phyloP scores from a whole-genome alignment of 495 filamentous ascomycete genomes.

The Tetracladium marchalianum region DNA sequence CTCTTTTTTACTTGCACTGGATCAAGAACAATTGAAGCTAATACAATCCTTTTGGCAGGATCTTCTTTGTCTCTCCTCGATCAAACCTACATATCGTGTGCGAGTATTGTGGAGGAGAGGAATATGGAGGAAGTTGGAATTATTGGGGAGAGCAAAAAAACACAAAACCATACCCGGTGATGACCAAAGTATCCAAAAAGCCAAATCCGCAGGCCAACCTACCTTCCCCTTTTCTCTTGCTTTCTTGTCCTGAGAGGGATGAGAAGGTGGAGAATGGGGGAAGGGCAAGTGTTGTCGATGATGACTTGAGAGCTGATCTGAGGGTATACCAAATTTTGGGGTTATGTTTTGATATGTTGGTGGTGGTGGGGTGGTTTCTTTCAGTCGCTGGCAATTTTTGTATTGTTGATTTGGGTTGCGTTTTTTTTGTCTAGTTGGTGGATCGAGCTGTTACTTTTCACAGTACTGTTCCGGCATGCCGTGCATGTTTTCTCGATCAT shows the following conservation, averaged over 20 bases:
- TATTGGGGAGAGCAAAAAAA: background rate
- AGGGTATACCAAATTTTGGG: slow-evolving; percentile 27
- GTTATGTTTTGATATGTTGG: too few species aligned
- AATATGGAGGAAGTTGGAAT: background rate
- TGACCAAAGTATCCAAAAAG: slow-evolving; percentile 52
- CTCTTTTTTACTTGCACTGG: slow-evolving; percentile 1
- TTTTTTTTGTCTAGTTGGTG: too few species aligned
- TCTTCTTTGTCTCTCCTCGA: too few species aligned
- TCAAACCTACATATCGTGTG: too few species aligned
- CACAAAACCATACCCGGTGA: slow-evolving; percentile 32
- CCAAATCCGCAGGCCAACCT: slow-evolving; percentile 52
- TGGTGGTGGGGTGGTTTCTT: too few species aligned
- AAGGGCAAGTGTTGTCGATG: slow-evolving; percentile 37
- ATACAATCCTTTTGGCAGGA: too few species aligned
- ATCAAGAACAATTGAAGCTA: too few species aligned
- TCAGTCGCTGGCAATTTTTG: too few species aligned
- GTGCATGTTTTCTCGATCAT: slow-evolving; percentile 18
- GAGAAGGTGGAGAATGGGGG: slow-evolving; percentile 1
- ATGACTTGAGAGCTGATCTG: slow-evolving; percentile 57
- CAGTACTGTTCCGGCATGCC: slow-evolving; percentile 17
- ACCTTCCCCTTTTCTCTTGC: slow-evolving; percentile 10
- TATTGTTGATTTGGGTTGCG: too few species aligned
- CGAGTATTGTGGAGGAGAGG: too few species aligned
- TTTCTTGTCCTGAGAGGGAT: slow-evolving; percentile 1
- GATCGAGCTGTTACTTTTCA: slow-evolving; percentile 29